Percentiles rank a stretch among this genome's conserved stretches.
phyloP scores from a whole-genome alignment of 2,329 filamentous ascomycete species.

The Exophiala oligosperma region DNA sequence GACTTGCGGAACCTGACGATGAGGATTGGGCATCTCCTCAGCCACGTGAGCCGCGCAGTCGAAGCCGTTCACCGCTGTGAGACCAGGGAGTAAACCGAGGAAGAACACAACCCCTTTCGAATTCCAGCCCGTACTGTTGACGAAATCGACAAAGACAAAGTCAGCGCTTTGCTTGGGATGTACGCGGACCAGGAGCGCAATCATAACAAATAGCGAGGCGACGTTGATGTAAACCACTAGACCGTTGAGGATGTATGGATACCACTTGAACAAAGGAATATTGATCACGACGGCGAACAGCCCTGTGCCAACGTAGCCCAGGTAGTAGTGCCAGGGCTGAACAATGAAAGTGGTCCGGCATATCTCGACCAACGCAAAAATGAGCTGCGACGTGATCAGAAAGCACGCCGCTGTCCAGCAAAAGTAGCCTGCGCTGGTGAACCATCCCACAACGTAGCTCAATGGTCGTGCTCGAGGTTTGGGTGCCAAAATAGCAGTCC shows the following conservation, averaged over 20 bases:
- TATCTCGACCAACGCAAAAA: neutral
- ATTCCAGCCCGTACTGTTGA: constrained; percentile 32
- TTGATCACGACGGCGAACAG: too few species aligned
- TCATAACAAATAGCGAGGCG: constrained; percentile 26
- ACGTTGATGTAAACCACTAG: constrained; percentile 19
- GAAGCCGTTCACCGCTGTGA: constrained; percentile 2
- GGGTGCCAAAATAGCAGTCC: neutral
- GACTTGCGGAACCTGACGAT: constrained; percentile 14
- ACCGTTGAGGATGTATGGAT: constrained; percentile 10
- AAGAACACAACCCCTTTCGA: constrained; percentile 25
- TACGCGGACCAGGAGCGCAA: constrained; percentile 29
- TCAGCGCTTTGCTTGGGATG: constrained; percentile 15
- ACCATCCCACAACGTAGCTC: neutral
- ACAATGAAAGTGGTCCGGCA: neutral
- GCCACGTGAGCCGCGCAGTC: constrained; percentile 20
- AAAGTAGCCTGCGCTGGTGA: neutral
- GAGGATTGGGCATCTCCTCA: constrained; percentile 19
- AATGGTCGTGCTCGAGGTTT: neutral
- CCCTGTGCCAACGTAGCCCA: constrained; percentile 5
- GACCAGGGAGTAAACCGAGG: constrained; percentile 10
- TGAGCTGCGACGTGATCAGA: neutral
- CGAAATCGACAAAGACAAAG: constrained; percentile 20
- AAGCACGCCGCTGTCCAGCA: neutral
- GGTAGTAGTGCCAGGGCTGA: too few species aligned
- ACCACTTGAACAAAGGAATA: constrained; percentile 6